Conservation (phyloP, 1,284 basidiomycete species). For the Inonotus hispidus region DNA sequence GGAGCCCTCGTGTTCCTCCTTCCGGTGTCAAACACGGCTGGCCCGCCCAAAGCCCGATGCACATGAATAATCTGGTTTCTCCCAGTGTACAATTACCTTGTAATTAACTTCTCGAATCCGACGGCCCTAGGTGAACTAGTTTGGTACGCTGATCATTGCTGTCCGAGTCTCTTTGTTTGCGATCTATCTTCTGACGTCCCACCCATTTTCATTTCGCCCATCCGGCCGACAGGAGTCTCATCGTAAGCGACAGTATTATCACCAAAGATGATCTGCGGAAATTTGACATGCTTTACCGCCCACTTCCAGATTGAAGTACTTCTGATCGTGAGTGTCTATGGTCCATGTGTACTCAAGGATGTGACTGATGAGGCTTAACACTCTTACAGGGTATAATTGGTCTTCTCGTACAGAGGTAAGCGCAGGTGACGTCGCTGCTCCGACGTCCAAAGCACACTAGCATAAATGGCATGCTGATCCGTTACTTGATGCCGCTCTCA, state of each 20-base stretch:
- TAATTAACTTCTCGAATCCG: constrained; percentile 42
- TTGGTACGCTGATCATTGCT: constrained; percentile 33
- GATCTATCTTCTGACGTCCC: background rate
- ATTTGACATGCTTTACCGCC: background rate
- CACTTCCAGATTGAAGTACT: constrained; percentile 47
- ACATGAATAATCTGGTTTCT: background rate
- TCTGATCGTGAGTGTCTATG: constrained; percentile 38
- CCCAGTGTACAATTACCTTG: constrained; percentile 28
- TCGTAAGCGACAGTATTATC: background rate
- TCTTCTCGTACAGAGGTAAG: constrained; percentile 46
- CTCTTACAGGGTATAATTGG: constrained; percentile 43
- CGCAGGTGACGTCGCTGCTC: constrained; percentile 13
- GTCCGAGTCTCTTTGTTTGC: background rate
- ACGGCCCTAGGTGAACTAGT: constrained; percentile 34
- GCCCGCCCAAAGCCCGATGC: background rate
- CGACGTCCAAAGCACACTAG: background rate
- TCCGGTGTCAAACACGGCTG: background rate
- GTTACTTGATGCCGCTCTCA: constrained; percentile 20
- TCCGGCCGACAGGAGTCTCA: background rate
- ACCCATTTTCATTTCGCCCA: background rate
- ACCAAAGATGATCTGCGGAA: background rate
- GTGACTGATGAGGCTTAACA: constrained; percentile 4
- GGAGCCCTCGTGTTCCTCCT: background rate
- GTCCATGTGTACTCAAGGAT: background rate
- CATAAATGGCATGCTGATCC: background rate